phyloP scores from a whole-genome alignment of 2,329 filamentous ascomycete species.

The Sporothrix sp. region DNA sequence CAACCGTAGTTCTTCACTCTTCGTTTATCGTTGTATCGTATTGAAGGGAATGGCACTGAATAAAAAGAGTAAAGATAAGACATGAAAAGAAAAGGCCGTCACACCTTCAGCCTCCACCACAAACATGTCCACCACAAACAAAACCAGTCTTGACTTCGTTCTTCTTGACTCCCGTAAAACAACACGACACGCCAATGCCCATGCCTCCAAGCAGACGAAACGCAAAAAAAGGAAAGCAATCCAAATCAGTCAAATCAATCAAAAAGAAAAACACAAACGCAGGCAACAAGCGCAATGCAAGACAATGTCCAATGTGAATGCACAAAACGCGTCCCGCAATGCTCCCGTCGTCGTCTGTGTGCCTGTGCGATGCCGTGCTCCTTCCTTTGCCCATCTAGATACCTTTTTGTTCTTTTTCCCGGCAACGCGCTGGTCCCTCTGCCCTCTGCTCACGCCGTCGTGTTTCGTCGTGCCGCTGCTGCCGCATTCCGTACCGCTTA shows the following conservation, averaged over 20 bases:
- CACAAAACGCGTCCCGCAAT: constrained; percentile 1
- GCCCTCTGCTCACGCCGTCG: neutral
- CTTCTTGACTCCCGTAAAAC: neutral
- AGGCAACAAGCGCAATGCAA: too few relatives aligned
- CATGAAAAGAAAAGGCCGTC: neutral
- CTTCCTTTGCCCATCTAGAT: neutral
- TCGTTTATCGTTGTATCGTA: neutral
- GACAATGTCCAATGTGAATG: neutral
- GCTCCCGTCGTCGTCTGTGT: neutral
- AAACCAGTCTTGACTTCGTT: too few relatives aligned
- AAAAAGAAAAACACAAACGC: neutral
- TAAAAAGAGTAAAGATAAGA: neutral
- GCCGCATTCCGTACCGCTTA: constrained; percentile 21
- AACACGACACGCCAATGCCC: constrained; percentile 2
- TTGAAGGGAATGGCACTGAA: neutral
- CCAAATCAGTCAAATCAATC: neutral
- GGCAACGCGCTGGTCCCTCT: too few relatives aligned
- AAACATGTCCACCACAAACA: neutral
- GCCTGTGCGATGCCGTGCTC: neutral
- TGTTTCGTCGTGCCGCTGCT: neutral
- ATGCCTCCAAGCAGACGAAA: neutral
- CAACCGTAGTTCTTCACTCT: neutral
- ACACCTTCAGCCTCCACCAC: neutral
- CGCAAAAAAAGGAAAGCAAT: neutral
- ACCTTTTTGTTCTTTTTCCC: neutral